Evolutionary conservation across 192 early-diverging fungal genomes (phyloP).

Genomic region (Coemansia sp.): DNA sequence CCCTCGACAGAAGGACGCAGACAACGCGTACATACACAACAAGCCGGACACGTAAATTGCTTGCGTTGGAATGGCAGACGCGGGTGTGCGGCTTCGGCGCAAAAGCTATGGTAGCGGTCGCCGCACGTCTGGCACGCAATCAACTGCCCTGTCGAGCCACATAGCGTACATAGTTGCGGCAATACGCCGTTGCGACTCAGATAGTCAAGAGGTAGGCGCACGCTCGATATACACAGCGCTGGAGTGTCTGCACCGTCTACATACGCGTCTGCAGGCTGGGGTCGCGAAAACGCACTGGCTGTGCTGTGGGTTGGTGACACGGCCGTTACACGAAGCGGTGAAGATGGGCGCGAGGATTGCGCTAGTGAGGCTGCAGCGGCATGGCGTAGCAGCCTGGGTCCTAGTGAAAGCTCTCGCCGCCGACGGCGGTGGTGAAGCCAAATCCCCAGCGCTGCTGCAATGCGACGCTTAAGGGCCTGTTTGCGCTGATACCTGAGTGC

Average conservation of each 20-base stretch:
- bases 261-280: not conserved
- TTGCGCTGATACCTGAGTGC: conserved; percentile 34
- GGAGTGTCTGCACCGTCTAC: not conserved
- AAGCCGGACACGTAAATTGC: conserved; percentile 32
- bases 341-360: not conserved
- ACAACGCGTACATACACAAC: conserved; percentile 38
- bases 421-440: conserved; percentile 20
- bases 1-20: conserved; percentile 1
- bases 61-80: not conserved
- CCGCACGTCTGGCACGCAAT: conserved; percentile 48
- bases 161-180: conserved; percentile 25
- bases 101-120: conserved; percentile 54
- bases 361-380: not conserved
- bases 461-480: conserved; percentile 32
- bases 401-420: not conserved
- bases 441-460: conserved; percentile 17
- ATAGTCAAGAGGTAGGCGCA: not conserved
- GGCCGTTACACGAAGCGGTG: conserved; percentile 1
- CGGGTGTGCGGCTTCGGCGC: conserved; percentile 17
- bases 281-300: not conserved
- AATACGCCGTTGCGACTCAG: not conserved
- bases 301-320: not conserved
- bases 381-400: not conserved
- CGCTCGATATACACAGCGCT: not conserved
- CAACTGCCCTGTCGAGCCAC: conserved; percentile 27